Percentiles rank a stretch among this genome's conserved stretches.
Evolutionary conservation across 768 basidiomycete genomes (phyloP).

Genomic region (Podaxis sp.): DNA sequence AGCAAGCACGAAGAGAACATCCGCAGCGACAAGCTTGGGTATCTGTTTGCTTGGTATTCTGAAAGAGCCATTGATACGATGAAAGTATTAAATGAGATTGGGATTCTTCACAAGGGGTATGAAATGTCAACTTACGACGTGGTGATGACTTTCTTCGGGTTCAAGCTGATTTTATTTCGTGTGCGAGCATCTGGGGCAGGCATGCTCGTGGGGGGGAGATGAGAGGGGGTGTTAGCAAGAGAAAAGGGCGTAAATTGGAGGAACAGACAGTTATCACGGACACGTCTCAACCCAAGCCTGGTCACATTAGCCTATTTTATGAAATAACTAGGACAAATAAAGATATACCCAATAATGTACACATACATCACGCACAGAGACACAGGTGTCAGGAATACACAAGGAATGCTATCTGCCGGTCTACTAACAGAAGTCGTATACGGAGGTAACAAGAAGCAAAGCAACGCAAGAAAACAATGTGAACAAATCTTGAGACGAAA

Average conservation of each 20-base stretch:
- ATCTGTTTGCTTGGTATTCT: conserved; percentile 52
- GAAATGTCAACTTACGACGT: conserved; percentile 39
- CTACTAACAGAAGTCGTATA: background rate
- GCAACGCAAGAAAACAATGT: background rate
- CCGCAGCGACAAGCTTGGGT: conserved; percentile 54
- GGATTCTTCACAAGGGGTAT: background rate
- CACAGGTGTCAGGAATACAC: background rate
- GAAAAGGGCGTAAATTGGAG: background rate
- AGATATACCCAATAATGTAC: conserved; percentile 15
- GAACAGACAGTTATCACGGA: background rate
- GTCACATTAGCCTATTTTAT: conserved; percentile 10
- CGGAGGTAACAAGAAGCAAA: background rate
- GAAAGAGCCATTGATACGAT: conserved; percentile 6
- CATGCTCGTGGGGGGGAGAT: conserved; percentile 32
- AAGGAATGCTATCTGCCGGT: background rate
- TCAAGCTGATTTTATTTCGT: conserved; percentile 59
- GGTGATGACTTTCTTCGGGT: conserved; percentile 48
- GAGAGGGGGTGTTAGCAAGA: conserved; percentile 10
- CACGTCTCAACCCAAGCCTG: conserved; percentile 8
- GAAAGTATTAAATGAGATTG: conserved; percentile 1
- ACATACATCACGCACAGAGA: conserved; percentile 7
- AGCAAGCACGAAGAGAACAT: conserved; percentile 59
- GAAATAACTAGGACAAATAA: conserved; percentile 27
- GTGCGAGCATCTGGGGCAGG: conserved; percentile 65
- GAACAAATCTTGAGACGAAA: background rate